Base-by-base conservation (phyloP, 176 grass and related monocot species). In the Rhynchospora breviuscula region DNA sequence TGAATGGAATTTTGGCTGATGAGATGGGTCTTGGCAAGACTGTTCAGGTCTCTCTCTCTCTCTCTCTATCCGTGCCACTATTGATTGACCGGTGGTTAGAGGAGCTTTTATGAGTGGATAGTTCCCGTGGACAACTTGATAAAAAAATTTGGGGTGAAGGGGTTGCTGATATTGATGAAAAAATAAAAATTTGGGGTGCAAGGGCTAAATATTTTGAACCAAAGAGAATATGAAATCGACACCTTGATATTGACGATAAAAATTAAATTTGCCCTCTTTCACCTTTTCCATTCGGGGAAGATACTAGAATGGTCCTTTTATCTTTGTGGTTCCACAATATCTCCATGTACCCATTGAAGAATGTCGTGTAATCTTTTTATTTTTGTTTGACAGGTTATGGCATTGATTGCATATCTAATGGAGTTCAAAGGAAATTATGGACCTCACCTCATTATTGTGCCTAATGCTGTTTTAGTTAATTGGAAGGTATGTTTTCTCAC, bases 21-120 rank as follows among this genome's bases (percentile, higher is more conserved):
- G 97, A 99, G 91, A 99, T 99, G 97, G 97, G 97, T 89, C 97
- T 99, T 77, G 97, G 97, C 78, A 99, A 99, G 89, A 99, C 97
- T 83, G 93, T 99, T 52, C 97, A 99, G 91, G 97, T 96, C 18
- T 89, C 75, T 68, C 63, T 90, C 80, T 86, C 79, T 83, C 85
- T 40, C 78, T 63, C 13, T 58, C 13, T 58, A 0, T 15, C 2
- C 26, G 26, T 1, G 26, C 22, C 51, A 15, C 49, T 77, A 12
- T 56, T 31, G 2, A 77, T 77, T 80, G 15, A 35, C 70, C 81
- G 67, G 63, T 21, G 15, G 12, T 53, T 79, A 31, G 14, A 57
- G 73, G 14, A 56, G 10, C 25, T 75, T 52, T 75, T 26, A 5
- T 53, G 21, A 25, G 47, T 13, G 71, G 71, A 75, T 6, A 40